A percentile compares a stretch with the other conserved stretches of the same genome.
phyloP scores from a whole-genome alignment of 169 alveolate genomes.

The Blepharisma undulans region DNA sequence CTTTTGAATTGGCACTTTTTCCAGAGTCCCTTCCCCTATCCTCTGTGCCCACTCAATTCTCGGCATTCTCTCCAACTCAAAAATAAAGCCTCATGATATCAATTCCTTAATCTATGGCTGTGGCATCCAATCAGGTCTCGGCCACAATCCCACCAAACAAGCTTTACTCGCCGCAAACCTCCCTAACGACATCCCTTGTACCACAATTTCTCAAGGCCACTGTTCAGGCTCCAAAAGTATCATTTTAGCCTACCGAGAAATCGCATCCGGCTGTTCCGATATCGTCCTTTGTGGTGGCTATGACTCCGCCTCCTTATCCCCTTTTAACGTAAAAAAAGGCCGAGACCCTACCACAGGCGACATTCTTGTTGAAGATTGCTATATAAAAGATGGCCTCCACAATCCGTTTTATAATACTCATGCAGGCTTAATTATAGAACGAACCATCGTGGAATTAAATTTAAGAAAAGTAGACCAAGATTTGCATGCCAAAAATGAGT shows the following conservation, averaged over 20 bases:
- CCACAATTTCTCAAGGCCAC: conserved; percentile 61
- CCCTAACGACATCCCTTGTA: conserved; percentile 39
- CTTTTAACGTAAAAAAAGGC: conserved; percentile 17
- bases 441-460: not conserved
- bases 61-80: conserved; percentile 47
- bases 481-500: not conserved
- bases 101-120: conserved; percentile 63
- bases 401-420: not conserved
- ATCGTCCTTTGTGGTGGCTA: conserved; percentile 65
- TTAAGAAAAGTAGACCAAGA: not conserved
- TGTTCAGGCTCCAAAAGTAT: conserved; percentile 71
- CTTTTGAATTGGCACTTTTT: conserved; percentile 40
- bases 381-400: not conserved
- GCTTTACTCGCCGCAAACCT: conserved; percentile 46
- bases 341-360: not conserved
- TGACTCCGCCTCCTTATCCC: conserved; percentile 62
- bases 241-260: conserved; percentile 55
- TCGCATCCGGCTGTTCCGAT: conserved; percentile 49
- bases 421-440: not conserved
- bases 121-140: conserved; percentile 56
- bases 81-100: conserved; percentile 44
- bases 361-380: not conserved
- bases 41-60: conserved; percentile 46
- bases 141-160: conserved; percentile 60
- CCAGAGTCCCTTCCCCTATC: conserved; percentile 38